Conservation (phyloP, 2,329 filamentous ascomycete genomes). For the Aureobasidium vineae region DNA sequence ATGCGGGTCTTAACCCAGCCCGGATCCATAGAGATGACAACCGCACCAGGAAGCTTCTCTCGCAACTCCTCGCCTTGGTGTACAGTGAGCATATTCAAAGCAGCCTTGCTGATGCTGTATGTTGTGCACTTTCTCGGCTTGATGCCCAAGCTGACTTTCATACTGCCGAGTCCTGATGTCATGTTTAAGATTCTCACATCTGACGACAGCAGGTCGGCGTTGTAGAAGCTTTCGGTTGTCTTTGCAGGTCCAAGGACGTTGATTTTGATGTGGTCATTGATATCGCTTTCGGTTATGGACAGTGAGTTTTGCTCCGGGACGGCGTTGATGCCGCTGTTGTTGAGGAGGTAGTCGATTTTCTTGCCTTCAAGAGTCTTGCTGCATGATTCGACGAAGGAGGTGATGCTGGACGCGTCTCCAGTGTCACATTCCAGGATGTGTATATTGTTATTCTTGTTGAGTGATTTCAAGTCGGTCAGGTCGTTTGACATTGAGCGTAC, state of each 20-base stretch:
- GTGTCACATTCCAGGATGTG: slow-evolving; percentile 47
- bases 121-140: slow-evolving; percentile 39
- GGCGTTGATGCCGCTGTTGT: slow-evolving; percentile 46
- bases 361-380: slow-evolving; percentile 36
- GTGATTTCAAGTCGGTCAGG: slow-evolving; percentile 35
- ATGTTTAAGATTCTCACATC: slow-evolving; percentile 41
- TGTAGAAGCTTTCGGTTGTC: slow-evolving; percentile 42
- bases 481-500: slow-evolving; percentile 40
- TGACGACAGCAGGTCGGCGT: slow-evolving; percentile 33
- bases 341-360: slow-evolving; percentile 46
- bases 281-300: slow-evolving; percentile 40
- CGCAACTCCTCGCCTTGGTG: slow-evolving; percentile 44
- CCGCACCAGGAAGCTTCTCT: slow-evolving; percentile 36
- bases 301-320: slow-evolving; percentile 42
- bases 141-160: slow-evolving; percentile 37
- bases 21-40: slow-evolving; percentile 45
- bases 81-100: slow-evolving; percentile 47
- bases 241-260: slow-evolving; percentile 53
- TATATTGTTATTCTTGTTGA: slow-evolving; percentile 35
- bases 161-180: slow-evolving; percentile 38
- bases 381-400: slow-evolving; percentile 39
- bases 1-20: slow-evolving; percentile 48
- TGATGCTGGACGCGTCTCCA: slow-evolving; percentile 39
- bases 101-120: slow-evolving; percentile 47
- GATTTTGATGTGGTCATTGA: slow-evolving; percentile 45